A percentile compares a stretch with the other conserved stretches of the same genome.
Evolutionary conservation across 2,329 filamentous ascomycete genomes (phyloP).

Genomic region (Curvularia eragrostidis): DNA sequence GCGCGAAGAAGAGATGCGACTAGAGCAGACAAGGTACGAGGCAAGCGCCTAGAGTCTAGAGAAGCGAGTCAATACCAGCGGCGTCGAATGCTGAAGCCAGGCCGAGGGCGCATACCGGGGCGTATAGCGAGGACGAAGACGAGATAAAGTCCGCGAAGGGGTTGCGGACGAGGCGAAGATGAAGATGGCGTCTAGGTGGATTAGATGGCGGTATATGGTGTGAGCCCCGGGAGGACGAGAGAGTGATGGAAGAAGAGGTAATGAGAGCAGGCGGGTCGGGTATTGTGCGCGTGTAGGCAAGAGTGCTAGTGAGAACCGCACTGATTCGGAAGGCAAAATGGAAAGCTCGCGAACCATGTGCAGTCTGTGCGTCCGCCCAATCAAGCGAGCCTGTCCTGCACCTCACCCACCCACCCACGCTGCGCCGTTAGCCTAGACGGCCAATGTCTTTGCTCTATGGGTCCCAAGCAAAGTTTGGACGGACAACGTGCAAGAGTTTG

Average conservation of each 20-base stretch:
- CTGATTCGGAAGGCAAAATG: constrained; percentile 23
- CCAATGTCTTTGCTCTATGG: neutral
- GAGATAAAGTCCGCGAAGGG: constrained; percentile 18
- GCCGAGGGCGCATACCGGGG: constrained; percentile 23
- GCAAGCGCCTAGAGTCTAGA: constrained; percentile 13
- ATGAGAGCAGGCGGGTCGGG: constrained; percentile 10
- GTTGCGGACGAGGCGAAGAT: constrained; percentile 7
- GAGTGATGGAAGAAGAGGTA: constrained; percentile 19
- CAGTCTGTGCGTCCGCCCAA: constrained; percentile 21
- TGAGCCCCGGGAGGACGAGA: constrained; percentile 20
- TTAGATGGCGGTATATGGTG: constrained; percentile 27
- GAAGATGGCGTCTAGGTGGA: constrained; percentile 16
- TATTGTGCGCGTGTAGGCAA: constrained; percentile 20
- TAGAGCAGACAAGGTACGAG: constrained; percentile 13
- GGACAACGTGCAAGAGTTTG: neutral
- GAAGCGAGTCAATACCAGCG: constrained; percentile 5
- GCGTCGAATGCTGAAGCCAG: constrained; percentile 2
- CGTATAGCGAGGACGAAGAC: constrained; percentile 16
- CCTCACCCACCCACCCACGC: constrained; percentile 1
- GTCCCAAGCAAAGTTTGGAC: neutral
- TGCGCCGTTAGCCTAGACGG: neutral
- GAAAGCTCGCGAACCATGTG: constrained; percentile 18
- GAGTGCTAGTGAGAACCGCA: constrained; percentile 22
- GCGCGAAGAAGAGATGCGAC: constrained; percentile 12
- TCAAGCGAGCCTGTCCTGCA: constrained; percentile 20